Evolutionary conservation across 768 basidiomycete species (phyloP).

Genomic region (Austroboletus eburneus): DNA sequence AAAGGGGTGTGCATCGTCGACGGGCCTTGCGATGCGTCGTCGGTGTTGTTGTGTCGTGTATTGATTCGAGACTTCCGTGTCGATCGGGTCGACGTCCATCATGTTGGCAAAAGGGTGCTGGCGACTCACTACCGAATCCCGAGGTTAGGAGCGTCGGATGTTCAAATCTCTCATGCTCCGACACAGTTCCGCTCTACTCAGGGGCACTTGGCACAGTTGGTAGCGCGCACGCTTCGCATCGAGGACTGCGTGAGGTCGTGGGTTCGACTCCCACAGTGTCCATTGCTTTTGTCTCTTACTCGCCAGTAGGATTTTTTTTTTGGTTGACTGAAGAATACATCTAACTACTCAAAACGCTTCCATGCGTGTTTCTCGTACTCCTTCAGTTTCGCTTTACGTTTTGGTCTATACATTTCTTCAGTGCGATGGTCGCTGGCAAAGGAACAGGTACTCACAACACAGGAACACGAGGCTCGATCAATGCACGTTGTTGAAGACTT

Average conservation of each 20-base stretch:
- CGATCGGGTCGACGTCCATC: conserved; percentile 31
- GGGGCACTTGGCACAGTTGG: conserved; percentile 53
- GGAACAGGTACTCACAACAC: conserved; percentile 48
- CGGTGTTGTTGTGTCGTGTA: conserved; percentile 7
- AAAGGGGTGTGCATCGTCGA: conserved; percentile 82
- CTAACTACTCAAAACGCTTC: conserved; percentile 58
- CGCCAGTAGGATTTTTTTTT: too few species aligned
- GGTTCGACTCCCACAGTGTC: conserved; percentile 49
- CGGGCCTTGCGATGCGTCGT: conserved; percentile 35
- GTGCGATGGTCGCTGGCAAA: conserved; percentile 20
- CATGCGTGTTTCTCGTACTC: conserved; percentile 79
- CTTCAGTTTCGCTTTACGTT: conserved; percentile 42
- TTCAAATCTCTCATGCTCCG: too few species aligned
- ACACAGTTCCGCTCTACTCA: conserved; percentile 24
- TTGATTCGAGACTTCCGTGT: conserved; percentile 21
- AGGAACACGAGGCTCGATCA: conserved; percentile 82
- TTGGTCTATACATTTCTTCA: conserved; percentile 3
- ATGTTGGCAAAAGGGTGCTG: conserved; percentile 1
- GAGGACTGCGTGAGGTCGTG: conserved; percentile 49
- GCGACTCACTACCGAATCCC: too few species aligned
- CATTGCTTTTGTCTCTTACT: conserved; percentile 15
- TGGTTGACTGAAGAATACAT: background rate
- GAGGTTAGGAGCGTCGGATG: conserved; percentile 5
- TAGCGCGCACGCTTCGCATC: conserved; percentile 59
- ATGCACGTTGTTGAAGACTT: conserved; percentile 81